A percentile compares a stretch with the other conserved stretches of the same genome.
phyloP scores from a whole-genome alignment of 2,329 filamentous ascomycete genomes.

The Trichophyton equinum region DNA sequence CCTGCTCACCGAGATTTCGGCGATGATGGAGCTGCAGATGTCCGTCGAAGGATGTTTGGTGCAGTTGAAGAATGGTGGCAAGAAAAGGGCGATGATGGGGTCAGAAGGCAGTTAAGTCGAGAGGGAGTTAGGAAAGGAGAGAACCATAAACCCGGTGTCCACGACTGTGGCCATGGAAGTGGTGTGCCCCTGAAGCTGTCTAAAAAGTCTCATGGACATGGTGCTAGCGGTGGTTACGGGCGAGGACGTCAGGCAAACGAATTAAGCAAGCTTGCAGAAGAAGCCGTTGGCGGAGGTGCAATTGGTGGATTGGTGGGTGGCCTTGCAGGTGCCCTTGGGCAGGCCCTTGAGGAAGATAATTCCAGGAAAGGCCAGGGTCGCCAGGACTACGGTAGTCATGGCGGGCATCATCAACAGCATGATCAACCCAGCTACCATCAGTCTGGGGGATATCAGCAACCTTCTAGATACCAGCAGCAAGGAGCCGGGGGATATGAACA shows the following conservation, averaged over 20 bases:
- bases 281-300: conserved; percentile 51
- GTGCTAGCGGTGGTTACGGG: conserved; percentile 28
- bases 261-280: conserved; percentile 42
- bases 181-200: conserved; percentile 67
- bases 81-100: conserved; percentile 51
- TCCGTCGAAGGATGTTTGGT: conserved; percentile 64
- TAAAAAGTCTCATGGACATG: conserved; percentile 31
- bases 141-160: conserved; percentile 77
- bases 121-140: conserved; percentile 62
- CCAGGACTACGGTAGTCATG: conserved; percentile 13
- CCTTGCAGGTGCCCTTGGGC: conserved; percentile 51
- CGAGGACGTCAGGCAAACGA: conserved; percentile 18
- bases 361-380: conserved; percentile 2
- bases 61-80: conserved; percentile 76
- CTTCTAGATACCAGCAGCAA: conserved; percentile 1
- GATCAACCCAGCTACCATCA: not conserved
- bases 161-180: conserved; percentile 77
- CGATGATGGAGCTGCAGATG: conserved; percentile 57
- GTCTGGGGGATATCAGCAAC: not conserved
- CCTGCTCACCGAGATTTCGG: conserved; percentile 63
- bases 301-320: conserved; percentile 60
- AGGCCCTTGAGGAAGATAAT: conserved; percentile 45
- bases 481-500: not conserved
- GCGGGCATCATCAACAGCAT: not conserved
- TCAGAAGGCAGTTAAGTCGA: conserved; percentile 63